Evolutionary conservation across 495 filamentous ascomycete species (phyloP).

Genomic region (Penicillium antarcticum): DNA sequence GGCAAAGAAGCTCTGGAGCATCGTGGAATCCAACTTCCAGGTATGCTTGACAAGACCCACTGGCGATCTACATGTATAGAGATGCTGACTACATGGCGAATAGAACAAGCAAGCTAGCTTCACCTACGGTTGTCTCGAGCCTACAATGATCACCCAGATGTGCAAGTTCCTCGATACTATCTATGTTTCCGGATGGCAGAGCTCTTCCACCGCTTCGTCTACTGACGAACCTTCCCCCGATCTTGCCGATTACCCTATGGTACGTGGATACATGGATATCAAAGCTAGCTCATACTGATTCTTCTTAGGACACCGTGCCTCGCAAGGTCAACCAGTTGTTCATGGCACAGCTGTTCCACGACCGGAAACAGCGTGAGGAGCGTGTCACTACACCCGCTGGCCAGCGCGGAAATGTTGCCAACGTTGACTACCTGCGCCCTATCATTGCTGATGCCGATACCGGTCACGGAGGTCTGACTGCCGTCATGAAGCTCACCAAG

Average conservation of each 20-base stretch:
- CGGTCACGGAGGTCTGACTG: conserved; percentile 93
- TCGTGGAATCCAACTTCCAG: conserved; percentile 80
- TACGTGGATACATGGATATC: conserved; percentile 35
- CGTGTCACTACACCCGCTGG: conserved; percentile 74
- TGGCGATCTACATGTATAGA: neutral
- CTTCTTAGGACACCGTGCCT: conserved; percentile 81
- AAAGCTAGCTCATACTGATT: neutral
- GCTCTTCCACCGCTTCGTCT: conserved; percentile 89
- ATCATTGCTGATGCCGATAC: conserved; percentile 98
- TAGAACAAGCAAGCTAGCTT: conserved; percentile 81
- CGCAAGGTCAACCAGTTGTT: conserved; percentile 97
- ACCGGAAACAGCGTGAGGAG: conserved; percentile 97
- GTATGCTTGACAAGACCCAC: conserved; percentile 39
- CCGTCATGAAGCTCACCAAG: conserved; percentile 98
- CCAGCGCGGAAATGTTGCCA: conserved; percentile 69
- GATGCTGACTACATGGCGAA: conserved; percentile 1
- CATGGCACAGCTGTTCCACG: conserved; percentile 98
- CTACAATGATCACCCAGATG: conserved; percentile 99
- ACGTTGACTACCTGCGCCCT: conserved; percentile 90
- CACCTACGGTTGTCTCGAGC: conserved; percentile 96
- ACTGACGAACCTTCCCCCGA: conserved; percentile 95
- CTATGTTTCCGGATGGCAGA: conserved; percentile 99
- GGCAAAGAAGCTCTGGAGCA: conserved; percentile 92
- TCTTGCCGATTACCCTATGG: conserved; percentile 97
- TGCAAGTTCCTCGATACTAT: conserved; percentile 98